phyloP scores from a whole-genome alignment of 306 rosid genomes.

The Vigna reflexopilosa region DNA sequence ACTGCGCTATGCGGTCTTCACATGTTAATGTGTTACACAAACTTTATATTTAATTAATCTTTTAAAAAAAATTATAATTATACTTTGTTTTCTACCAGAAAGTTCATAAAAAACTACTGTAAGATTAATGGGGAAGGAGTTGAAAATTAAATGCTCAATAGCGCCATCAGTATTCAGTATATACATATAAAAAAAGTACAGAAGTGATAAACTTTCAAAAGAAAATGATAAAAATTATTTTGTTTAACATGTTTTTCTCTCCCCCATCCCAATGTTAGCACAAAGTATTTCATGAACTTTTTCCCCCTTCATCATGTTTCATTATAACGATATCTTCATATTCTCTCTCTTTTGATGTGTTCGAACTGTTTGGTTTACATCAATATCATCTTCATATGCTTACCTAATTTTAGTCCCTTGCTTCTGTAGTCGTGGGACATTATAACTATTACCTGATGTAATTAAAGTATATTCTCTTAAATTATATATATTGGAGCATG shows the following conservation, averaged over 20 bases:
- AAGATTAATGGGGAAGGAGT: no score
- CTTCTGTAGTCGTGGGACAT: not conserved
- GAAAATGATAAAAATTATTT: no score
- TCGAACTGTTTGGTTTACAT: not conserved
- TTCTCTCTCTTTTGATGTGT: not conserved
- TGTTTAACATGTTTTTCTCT: no score
- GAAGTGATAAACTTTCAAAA: no score
- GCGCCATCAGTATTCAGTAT: no score
- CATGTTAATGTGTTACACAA: no score
- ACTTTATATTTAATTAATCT: no score
- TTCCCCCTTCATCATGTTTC: not conserved
- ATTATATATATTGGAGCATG: not conserved
- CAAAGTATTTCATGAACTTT: not conserved
- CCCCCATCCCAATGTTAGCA: not conserved
- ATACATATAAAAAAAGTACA: no score
- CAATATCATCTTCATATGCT: not conserved
- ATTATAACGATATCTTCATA: not conserved
- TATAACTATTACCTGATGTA: slow-evolving; percentile 2
- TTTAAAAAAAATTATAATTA: no score
- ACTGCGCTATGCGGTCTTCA: slow-evolving; percentile 51
- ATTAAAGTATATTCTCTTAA: not conserved
- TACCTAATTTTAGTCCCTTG: slow-evolving; percentile 4
- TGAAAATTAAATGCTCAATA: no score
- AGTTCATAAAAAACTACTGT: no score
- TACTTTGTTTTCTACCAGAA: not conserved